Base-by-base conservation (phyloP, 2,329 filamentous ascomycete species). In the Colletotrichum paranaense region DNA sequence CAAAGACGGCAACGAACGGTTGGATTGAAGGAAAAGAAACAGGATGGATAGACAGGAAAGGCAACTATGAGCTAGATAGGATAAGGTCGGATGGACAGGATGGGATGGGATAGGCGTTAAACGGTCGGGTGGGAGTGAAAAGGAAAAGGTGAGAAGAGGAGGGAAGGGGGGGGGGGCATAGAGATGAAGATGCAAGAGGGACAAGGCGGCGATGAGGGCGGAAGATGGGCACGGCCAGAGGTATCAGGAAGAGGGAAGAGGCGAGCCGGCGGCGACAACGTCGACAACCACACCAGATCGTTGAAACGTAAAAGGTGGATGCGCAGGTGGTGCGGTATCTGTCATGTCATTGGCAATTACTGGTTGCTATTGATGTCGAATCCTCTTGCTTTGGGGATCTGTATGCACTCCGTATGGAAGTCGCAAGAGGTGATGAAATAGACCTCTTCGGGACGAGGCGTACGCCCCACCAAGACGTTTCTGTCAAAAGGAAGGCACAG, bases 131-230 rank as follows among this genome's bases (percentile, higher is more conserved):
- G 59, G 9, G n/a, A 26, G 26, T 24, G 19, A 26, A 62, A 28
- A 52, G 28, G 16, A 35, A 5, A 49, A n/a, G 57, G 22, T 24
- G 6, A 59, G 5, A 6, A 24, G 8, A 22, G 30, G 28, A 22
- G 30, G 28, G 19, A 58, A 11, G 0, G 30, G 16, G 26, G 16
- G 8, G n/a, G 28, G 8, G 12, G 5, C 12, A 49, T 32, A 24
- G 30, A 32, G 28, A 42, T 38, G 14, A 38, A 38, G 42, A 46
- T 46, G 42, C 14, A n/a, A 46, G 38, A 46, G 38, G 38, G 12
- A 46, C 5, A 49, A 28, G 28, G 59, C 26, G 59, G 79, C 19
- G 26, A 62, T 52, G 42, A 8, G 30, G 30, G 26, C 22, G 59
- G 26, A 16, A 22, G 60, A 62, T 30, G 42, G 30, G 42, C 42